Evolutionary conservation across 176 grass and related monocot genomes (phyloP).

Genomic region (Thinopyrum elongatum): DNA sequence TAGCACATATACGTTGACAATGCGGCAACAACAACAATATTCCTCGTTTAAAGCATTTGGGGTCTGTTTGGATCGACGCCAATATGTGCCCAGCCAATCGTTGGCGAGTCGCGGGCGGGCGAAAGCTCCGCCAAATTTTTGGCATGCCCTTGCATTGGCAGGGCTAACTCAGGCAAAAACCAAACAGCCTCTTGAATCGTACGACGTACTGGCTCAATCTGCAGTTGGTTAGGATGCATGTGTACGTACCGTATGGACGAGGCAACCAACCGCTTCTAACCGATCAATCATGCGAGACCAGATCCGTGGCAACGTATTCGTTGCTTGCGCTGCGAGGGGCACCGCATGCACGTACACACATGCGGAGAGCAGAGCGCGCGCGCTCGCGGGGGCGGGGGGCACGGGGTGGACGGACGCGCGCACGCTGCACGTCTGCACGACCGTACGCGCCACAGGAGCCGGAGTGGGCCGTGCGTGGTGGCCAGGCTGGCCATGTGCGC

Average conservation of each 20-base stretch:
- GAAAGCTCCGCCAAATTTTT: no score
- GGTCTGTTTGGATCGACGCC: no score
- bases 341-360: not conserved
- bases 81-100: no score
- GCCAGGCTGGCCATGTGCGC: not conserved
- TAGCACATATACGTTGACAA: no score
- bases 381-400: not conserved
- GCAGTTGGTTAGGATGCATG: not conserved
- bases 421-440: not conserved
- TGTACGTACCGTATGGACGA: not conserved
- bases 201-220: no score
- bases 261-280: not conserved
- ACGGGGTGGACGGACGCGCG: not conserved
- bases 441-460: not conserved
- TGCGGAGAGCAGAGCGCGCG: not conserved
- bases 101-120: no score
- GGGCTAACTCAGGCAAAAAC: no score
- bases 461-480: not conserved
- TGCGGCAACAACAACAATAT: no score
- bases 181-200: no score
- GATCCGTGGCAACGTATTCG: not conserved
- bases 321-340: not conserved
- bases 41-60: no score
- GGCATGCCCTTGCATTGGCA: no score
- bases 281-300: not conserved